Percentiles rank a stretch among this genome's conserved stretches.
These are phyloP conservation scores for Plasmodium chabaudi DNA, from an alignment of 169 alveolate species.

Conservation along the genomic window DNA sequence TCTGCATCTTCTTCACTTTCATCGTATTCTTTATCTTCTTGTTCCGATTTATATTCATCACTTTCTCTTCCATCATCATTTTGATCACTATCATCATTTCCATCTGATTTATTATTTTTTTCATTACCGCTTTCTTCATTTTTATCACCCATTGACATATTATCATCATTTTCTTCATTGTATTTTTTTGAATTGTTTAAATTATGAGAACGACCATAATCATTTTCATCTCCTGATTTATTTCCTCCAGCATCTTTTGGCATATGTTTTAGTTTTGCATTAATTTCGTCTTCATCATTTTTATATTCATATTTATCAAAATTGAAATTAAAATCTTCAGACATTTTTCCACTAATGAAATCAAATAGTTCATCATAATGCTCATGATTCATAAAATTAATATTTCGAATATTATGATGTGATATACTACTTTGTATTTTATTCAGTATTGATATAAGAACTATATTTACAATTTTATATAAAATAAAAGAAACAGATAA, in stretches of 20 bases:
- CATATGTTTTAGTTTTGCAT: conserved; percentile 43
- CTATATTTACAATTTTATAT: conserved; percentile 56
- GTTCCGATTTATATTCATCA: background rate
- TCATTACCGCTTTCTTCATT: conserved; percentile 50
- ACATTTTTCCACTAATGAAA: conserved; percentile 33
- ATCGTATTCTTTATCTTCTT: conserved; percentile 55
- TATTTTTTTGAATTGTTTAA: background rate
- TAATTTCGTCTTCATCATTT: conserved; percentile 56
- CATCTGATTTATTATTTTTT: conserved; percentile 72
- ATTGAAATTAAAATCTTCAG: conserved; percentile 22
- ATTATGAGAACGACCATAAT: background rate
- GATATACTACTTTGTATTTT: conserved; percentile 32
- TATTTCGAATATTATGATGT: conserved; percentile 65
- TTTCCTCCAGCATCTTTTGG: background rate
- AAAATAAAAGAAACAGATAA: conserved; percentile 41
- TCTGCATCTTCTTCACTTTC: conserved; percentile 78
- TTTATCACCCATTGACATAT: background rate
- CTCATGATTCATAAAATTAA: conserved; percentile 77
- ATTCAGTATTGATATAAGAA: conserved; percentile 55
- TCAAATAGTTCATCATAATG: conserved; percentile 53
- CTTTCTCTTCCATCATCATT: conserved; percentile 79
- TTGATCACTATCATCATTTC: conserved; percentile 28
- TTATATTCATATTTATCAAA: conserved; percentile 34
- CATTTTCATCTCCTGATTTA: background rate
- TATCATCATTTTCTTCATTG: background rate